Conservation (phyloP, 805 yeast genomes). For the Huiozyma naganishii region DNA sequence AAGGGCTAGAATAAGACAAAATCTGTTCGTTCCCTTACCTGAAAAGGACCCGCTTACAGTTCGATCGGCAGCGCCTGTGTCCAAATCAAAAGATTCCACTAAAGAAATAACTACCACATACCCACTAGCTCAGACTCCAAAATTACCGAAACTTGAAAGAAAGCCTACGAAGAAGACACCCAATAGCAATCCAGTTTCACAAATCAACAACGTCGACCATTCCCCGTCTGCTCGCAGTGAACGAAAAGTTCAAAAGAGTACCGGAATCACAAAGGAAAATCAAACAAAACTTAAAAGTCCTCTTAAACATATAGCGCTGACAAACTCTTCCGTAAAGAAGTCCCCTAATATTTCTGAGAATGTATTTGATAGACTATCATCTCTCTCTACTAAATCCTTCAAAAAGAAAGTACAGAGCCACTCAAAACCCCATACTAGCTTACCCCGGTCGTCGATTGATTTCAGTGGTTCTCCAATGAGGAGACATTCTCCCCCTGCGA, state of each 20-base stretch:
- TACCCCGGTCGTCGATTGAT: slow-evolving; percentile 17
- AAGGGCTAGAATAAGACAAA: slow-evolving; percentile 13
- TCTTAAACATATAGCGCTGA: not conserved
- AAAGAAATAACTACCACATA: not conserved
- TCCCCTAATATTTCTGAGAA: slow-evolving; percentile 8
- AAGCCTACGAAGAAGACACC: not conserved
- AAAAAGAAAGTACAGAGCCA: slow-evolving; percentile 15
- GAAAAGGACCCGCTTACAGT: slow-evolving; percentile 25
- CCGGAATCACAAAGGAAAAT: not conserved
- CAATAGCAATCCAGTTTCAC: not conserved
- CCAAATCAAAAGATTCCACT: not conserved
- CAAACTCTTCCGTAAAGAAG: not conserved
- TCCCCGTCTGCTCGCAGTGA: not conserved
- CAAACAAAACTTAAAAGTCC: not conserved
- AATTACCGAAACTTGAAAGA: not conserved
- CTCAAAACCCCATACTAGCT: not conserved
- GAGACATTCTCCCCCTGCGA: slow-evolving; percentile 10
- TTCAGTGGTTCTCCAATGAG: slow-evolving; percentile 23
- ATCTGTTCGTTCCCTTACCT: slow-evolving; percentile 28
- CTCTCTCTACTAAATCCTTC: slow-evolving; percentile 23
- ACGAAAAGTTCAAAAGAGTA: not conserved
- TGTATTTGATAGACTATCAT: slow-evolving; percentile 25
- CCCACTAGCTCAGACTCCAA: not conserved
- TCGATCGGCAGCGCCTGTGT: slow-evolving; percentile 5
- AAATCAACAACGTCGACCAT: not conserved